Evolutionary conservation across 805 yeast species (phyloP).

Genomic region (Wilhelminamyces savonicus): DNA sequence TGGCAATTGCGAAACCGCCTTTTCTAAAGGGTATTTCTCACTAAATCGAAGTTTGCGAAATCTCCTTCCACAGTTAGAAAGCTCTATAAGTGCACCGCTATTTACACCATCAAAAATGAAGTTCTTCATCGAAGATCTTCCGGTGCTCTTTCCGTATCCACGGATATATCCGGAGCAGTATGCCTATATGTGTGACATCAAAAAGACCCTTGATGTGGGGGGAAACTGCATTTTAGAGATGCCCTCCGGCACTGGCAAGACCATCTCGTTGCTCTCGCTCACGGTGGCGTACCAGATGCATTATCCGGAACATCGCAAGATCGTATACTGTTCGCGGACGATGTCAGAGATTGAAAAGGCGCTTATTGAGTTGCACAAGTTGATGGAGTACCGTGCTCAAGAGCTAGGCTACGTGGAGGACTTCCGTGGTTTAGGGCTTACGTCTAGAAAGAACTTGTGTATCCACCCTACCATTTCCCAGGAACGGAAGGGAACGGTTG

Average conservation of each 20-base stretch:
- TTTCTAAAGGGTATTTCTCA: no score
- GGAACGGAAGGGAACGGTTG: constrained; percentile 86
- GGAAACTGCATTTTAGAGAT: constrained; percentile 95
- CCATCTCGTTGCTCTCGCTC: constrained; percentile 82
- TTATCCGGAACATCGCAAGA: constrained; percentile 90
- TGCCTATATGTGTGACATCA: constrained; percentile 95
- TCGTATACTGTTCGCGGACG: constrained; percentile 97
- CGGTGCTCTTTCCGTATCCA: constrained; percentile 94
- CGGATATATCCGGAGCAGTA: constrained; percentile 97
- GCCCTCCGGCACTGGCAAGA: constrained; percentile 99
- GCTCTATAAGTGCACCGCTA: no score
- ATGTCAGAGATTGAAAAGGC: constrained; percentile 99
- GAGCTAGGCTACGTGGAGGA: constrained; percentile 86
- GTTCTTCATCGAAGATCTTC: constrained; percentile 91
- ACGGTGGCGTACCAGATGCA: constrained; percentile 94
- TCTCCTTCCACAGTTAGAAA: no score
- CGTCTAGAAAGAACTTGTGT: constrained; percentile 92
- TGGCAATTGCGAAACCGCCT: no score
- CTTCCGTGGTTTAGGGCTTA: constrained; percentile 88
- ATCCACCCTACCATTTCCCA: constrained; percentile 81
- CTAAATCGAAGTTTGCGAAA: no score
- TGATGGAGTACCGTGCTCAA: constrained; percentile 80
- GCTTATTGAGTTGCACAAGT: constrained; percentile 75
- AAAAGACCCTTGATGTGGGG: constrained; percentile 89
- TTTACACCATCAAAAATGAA: no score